A percentile compares a stretch with the other conserved stretches of the same genome.
These are phyloP conservation scores for Geotrichum klebahnii DNA, from an alignment of 1,139 yeast species.

Conservation along the genomic window DNA sequence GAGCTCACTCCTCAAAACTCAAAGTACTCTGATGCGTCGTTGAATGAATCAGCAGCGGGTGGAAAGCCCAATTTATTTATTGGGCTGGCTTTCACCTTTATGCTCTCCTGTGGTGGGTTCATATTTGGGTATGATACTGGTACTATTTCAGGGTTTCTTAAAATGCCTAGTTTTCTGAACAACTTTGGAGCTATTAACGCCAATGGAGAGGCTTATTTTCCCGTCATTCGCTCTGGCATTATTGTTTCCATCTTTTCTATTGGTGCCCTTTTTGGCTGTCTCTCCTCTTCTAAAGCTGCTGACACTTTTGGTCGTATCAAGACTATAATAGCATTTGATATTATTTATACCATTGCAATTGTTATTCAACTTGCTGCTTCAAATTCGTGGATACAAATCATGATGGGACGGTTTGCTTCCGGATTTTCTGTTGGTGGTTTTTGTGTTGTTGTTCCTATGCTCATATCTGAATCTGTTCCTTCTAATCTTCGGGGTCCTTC, in stretches of 20 bases:
- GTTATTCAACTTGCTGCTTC: conserved; percentile 51
- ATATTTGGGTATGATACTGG: conserved; percentile 60
- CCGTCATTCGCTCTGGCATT: conserved; percentile 47
- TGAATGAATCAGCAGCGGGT: too few species aligned
- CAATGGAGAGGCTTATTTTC: conserved; percentile 33
- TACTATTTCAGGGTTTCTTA: conserved; percentile 64
- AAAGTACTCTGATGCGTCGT: too few species aligned
- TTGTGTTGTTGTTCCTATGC: conserved; percentile 62
- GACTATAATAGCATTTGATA: conserved; percentile 47
- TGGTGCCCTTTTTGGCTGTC: conserved; percentile 53
- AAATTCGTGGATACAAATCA: conserved; percentile 40
- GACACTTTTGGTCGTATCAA: conserved; percentile 52
- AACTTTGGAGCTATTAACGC: conserved; percentile 45
- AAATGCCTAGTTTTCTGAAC: conserved; percentile 58
- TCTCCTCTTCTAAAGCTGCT: conserved; percentile 46
- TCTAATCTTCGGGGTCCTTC: conserved; percentile 63
- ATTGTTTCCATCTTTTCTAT: conserved; percentile 52
- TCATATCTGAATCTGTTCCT: conserved; percentile 70
- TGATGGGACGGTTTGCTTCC: conserved; percentile 48
- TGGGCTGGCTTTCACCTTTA: conserved; percentile 6
- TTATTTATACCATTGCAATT: conserved; percentile 50
- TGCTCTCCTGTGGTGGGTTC: conserved; percentile 52
- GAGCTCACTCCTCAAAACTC: not conserved
- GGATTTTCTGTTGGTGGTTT: conserved; percentile 67
- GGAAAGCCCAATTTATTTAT: conserved; percentile 1